phyloP scores from a whole-genome alignment of 2,329 filamentous ascomycete species.

The Harringtonia lauricola region DNA sequence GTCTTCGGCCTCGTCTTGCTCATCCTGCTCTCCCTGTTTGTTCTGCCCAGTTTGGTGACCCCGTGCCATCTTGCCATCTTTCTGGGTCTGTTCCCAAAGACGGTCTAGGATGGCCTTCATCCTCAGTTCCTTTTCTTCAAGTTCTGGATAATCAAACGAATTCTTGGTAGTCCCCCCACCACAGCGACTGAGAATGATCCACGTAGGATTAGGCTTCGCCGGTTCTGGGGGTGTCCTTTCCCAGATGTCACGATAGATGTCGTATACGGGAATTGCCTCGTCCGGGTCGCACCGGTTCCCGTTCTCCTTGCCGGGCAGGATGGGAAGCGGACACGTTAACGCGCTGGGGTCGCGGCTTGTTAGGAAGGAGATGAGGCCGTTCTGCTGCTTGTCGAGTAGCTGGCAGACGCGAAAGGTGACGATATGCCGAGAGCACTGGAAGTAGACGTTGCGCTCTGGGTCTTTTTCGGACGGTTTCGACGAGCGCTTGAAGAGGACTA shows the following conservation, averaged over 20 bases:
- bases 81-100: no score
- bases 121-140: no score
- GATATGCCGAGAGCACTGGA: neutral
- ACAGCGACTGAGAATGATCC: no score
- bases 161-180: no score
- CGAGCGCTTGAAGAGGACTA: constrained; percentile 16
- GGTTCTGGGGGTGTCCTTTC: neutral
- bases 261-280: neutral
- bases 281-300: neutral
- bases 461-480: neutral
- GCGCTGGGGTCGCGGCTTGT: neutral
- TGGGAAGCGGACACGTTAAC: neutral
- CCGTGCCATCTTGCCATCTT: no score
- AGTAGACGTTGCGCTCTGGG: neutral
- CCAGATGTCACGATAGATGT: neutral
- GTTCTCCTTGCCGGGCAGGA: neutral
- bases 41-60: no score
- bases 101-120: no score
- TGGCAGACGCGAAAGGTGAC: neutral
- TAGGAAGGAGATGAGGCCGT: neutral
- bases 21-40: no score
- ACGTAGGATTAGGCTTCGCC: no score
- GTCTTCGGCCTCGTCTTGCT: no score
- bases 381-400: neutral
- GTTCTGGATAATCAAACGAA: no score